These are phyloP conservation scores for Emergomyces pasteurianus DNA, from an alignment of 2,329 filamentous ascomycete genomes.

Conservation along the genomic window DNA sequence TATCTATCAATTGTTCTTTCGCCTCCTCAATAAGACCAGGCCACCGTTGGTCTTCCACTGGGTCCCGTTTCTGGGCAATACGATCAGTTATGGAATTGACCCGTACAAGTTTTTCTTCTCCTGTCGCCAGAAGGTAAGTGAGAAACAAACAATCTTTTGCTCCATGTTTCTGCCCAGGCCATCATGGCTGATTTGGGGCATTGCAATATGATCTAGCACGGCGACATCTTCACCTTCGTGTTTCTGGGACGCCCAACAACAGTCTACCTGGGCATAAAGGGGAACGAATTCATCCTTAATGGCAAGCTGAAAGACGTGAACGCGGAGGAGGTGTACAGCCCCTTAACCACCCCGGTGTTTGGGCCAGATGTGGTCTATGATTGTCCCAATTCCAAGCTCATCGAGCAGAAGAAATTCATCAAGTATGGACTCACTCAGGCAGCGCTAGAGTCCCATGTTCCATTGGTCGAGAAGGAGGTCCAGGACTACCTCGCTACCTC, in stretches of 20 bases:
- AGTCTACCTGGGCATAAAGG: slow-evolving; percentile 66
- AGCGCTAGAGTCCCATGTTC: slow-evolving; percentile 58
- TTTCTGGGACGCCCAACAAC: slow-evolving; percentile 81
- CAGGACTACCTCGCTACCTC: slow-evolving; percentile 46
- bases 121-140: slow-evolving; percentile 57
- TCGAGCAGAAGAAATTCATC: slow-evolving; percentile 86
- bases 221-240: slow-evolving; percentile 83
- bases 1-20: slow-evolving; percentile 58
- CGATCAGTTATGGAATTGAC: slow-evolving; percentile 34
- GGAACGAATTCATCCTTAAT: slow-evolving; percentile 89
- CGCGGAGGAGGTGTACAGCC: slow-evolving; percentile 80
- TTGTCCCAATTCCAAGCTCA: slow-evolving; percentile 80
- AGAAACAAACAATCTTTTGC: slow-evolving; percentile 12
- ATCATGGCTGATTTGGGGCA: slow-evolving; percentile 35
- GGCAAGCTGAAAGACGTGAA: slow-evolving; percentile 83
- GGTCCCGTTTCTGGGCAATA: slow-evolving; percentile 47
- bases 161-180: slow-evolving; percentile 23
- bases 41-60: slow-evolving; percentile 71
- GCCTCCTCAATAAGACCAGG: slow-evolving; percentile 40
- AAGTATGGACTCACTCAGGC: slow-evolving; percentile 52
- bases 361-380: slow-evolving; percentile 82
- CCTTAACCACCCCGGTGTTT: slow-evolving; percentile 60
- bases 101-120: slow-evolving; percentile 72
- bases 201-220: slow-evolving; percentile 46
- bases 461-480: slow-evolving; percentile 63